phyloP scores from a whole-genome alignment of 2,329 filamentous ascomycete species.

The Didymella segeticola region DNA sequence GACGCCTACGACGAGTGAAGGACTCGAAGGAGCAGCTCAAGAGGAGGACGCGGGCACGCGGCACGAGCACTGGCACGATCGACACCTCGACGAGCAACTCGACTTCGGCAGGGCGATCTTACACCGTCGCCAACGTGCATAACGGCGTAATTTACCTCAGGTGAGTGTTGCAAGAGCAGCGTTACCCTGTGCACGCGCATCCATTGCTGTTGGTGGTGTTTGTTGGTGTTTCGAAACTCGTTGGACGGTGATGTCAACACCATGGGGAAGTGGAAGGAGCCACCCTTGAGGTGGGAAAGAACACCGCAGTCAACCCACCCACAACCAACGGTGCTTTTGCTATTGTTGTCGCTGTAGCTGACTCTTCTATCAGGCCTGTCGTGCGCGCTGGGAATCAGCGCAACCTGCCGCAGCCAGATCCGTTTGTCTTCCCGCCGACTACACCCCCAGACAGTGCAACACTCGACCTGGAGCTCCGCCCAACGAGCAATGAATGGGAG shows the following conservation, averaged over 20 bases:
- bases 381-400: constrained; percentile 47
- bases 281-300: constrained; percentile 1
- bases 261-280: background rate
- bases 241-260: background rate
- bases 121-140: constrained; percentile 57
- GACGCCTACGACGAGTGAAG: constrained; percentile 46
- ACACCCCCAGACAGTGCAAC: constrained; percentile 48
- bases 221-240: constrained; percentile 1
- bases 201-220: background rate
- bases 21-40: constrained; percentile 49
- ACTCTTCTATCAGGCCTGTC: constrained; percentile 38
- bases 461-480: constrained; percentile 36
- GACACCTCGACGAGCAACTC: constrained; percentile 36
- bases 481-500: constrained; percentile 47
- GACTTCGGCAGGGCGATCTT: constrained; percentile 47
- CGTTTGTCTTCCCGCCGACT: constrained; percentile 49
- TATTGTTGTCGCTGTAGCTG: background rate
- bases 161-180: constrained; percentile 34
- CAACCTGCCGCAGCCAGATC: constrained; percentile 39
- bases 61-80: constrained; percentile 42
- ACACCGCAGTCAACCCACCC: background rate
- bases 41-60: constrained; percentile 39
- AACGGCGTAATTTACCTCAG: constrained; percentile 57
- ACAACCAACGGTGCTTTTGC: constrained; percentile 7
- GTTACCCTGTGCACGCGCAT: background rate